Evolutionary conservation across 2,329 filamentous ascomycete genomes (phyloP).

Genomic region (Penicillium italicum): DNA sequence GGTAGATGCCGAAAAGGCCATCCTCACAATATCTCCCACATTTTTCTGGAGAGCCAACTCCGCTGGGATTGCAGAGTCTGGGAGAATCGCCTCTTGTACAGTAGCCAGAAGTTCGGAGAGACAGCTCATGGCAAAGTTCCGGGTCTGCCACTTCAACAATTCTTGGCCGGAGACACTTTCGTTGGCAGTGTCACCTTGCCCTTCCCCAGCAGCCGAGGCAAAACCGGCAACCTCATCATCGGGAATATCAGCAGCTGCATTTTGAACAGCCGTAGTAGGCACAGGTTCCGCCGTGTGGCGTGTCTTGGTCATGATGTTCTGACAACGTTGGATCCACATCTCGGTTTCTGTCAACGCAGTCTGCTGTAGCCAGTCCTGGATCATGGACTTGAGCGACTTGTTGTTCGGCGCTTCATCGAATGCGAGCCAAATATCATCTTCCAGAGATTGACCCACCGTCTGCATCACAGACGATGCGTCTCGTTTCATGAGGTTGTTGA

Average conservation of each 20-base stretch:
- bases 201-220: slow-evolving; percentile 65
- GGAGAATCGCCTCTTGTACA: slow-evolving; percentile 72
- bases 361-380: slow-evolving; percentile 90
- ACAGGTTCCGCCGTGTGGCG: slow-evolving; percentile 57
- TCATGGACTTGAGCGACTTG: slow-evolving; percentile 76
- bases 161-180: slow-evolving; percentile 66
- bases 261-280: slow-evolving; percentile 37
- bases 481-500: slow-evolving; percentile 93
- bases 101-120: slow-evolving; percentile 77
- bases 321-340: slow-evolving; percentile 84
- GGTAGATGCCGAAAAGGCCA: slow-evolving; percentile 96
- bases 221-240: slow-evolving; percentile 98
- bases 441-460: slow-evolving; percentile 72
- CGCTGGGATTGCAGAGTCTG: slow-evolving; percentile 73
- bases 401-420: slow-evolving; percentile 75
- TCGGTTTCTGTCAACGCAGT: slow-evolving; percentile 75
- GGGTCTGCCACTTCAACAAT: slow-evolving; percentile 89
- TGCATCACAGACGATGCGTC: slow-evolving; percentile 78
- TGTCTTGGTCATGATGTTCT: slow-evolving; percentile 84
- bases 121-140: slow-evolving; percentile 88
- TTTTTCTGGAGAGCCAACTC: slow-evolving; percentile 75
- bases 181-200: slow-evolving; percentile 54
- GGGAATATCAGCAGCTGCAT: slow-evolving; percentile 69
- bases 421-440: slow-evolving; percentile 87
- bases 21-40: slow-evolving; percentile 88